Conservation (phyloP, 345 rosid genomes). For the Populus tremula region DNA sequence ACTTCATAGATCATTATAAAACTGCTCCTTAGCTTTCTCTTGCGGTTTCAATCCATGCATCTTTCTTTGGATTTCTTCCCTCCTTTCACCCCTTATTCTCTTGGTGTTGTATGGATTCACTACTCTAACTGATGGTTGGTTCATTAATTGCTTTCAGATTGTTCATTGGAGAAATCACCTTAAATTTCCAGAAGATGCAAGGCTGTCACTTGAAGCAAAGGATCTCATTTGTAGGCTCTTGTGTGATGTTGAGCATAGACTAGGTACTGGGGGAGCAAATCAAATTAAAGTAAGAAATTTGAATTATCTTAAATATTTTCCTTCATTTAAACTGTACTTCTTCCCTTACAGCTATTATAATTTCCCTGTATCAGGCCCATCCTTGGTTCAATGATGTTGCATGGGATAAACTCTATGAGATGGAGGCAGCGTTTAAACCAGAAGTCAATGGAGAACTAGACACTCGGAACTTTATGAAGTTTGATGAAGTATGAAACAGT, state of each 20-base stretch:
- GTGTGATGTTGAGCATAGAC: conserved; percentile 84
- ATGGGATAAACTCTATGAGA: conserved; percentile 91
- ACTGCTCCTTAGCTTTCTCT: background rate
- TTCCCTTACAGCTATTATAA: conserved; percentile 16
- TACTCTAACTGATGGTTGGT: background rate
- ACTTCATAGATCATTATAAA: background rate
- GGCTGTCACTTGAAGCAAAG: conserved; percentile 68
- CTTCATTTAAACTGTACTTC: conserved; percentile 9
- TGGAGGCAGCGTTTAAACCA: conserved; percentile 93
- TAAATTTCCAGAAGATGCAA: conserved; percentile 79
- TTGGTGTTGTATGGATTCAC: background rate
- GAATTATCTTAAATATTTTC: conserved; percentile 10
- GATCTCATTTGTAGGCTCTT: conserved; percentile 83
- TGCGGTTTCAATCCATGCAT: background rate
- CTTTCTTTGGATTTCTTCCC: background rate
- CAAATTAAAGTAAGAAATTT: conserved; percentile 72
- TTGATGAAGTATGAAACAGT: conserved; percentile 68
- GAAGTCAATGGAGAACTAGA: conserved; percentile 92
- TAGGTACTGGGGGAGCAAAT: conserved; percentile 79
- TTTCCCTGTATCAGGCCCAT: conserved; percentile 61
- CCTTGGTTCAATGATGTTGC: conserved; percentile 77
- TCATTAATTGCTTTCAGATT: conserved; percentile 48
- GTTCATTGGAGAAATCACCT: conserved; percentile 90
- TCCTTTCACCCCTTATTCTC: background rate
- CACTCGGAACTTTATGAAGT: conserved; percentile 94